A percentile compares a stretch with the other conserved stretches of the same genome.
Evolutionary conservation across 257 asterid genomes (phyloP).

Genomic region (Buddleja alternifolia): DNA sequence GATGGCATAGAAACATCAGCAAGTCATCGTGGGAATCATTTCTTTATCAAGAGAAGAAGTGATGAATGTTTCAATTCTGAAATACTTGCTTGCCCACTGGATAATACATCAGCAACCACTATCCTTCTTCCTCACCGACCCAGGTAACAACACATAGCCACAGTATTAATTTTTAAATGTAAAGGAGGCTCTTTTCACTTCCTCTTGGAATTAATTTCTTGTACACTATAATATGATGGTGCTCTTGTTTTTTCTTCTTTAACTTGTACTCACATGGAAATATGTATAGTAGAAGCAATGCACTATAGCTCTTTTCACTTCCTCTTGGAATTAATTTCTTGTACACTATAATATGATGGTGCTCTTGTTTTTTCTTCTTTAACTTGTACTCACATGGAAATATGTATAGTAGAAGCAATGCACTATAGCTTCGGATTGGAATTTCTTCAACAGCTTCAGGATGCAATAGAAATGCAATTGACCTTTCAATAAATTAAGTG

Average conservation of each 20-base stretch:
- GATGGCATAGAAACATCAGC: conserved; percentile 81
- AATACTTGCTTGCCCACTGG: conserved; percentile 79
- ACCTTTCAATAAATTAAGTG: conserved; percentile 1
- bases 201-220: not conserved
- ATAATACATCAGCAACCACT: conserved; percentile 61
- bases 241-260: not conserved
- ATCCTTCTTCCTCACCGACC: conserved; percentile 85
- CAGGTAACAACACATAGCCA: conserved; percentile 51
- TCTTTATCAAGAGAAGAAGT: conserved; percentile 80
- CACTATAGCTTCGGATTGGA: conserved; percentile 15
- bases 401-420: not conserved
- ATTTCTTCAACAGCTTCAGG: conserved; percentile 25
- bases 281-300: not conserved
- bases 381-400: conserved; percentile 6
- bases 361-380: not conserved
- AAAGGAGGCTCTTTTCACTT: not conserved
- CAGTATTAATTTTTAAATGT: conserved; percentile 18
- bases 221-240: not conserved
- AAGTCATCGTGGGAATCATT: conserved; percentile 94
- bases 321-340: not conserved
- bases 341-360: not conserved
- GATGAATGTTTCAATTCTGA: conserved; percentile 86
- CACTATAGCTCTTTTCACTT: not conserved
- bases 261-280: conserved; percentile 6
- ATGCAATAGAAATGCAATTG: conserved; percentile 16